Evolutionary conservation across 2,329 filamentous ascomycete genomes (phyloP).

Genomic region (Aspergillus quadricinctus): DNA sequence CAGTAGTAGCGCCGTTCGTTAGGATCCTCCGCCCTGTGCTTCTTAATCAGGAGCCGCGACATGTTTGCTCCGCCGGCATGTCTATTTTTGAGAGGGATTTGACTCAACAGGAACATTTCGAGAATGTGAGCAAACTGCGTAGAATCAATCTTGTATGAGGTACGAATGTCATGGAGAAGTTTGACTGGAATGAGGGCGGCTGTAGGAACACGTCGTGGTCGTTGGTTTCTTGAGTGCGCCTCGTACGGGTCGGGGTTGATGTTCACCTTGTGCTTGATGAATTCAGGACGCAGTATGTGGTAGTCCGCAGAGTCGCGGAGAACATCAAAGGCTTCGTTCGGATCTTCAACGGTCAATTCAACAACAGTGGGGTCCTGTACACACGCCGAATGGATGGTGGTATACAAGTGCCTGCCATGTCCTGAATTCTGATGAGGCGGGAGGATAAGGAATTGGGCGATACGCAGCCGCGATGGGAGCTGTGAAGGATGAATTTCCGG

Average conservation of each 20-base stretch:
- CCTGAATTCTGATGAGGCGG: conserved; percentile 80
- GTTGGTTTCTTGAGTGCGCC: conserved; percentile 29
- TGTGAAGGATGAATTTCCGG: conserved; percentile 49
- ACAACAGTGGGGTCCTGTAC: conserved; percentile 63
- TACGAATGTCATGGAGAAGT: conserved; percentile 47
- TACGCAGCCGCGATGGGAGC: conserved; percentile 72
- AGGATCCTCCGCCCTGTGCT: conserved; percentile 45
- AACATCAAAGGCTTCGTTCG: conserved; percentile 66
- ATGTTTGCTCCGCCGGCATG: conserved; percentile 46
- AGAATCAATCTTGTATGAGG: conserved; percentile 53
- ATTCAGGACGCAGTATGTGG: conserved; percentile 50
- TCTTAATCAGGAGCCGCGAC: conserved; percentile 48
- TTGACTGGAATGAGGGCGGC: conserved; percentile 51
- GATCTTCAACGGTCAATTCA: conserved; percentile 91
- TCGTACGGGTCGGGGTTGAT: conserved; percentile 44
- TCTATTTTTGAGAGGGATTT: conserved; percentile 49
- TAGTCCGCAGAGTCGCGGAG: conserved; percentile 61
- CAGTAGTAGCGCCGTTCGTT: conserved; percentile 60
- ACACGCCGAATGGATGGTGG: conserved; percentile 68
- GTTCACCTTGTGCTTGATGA: conserved; percentile 44
- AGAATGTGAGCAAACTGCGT: conserved; percentile 60
- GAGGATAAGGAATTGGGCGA: conserved; percentile 90
- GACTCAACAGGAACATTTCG: conserved; percentile 59
- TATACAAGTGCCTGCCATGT: conserved; percentile 76
- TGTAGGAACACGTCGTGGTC: conserved; percentile 44